A percentile compares a stretch with the other conserved stretches of the same genome.
phyloP scores from a whole-genome alignment of 345 rosid species.

The Lepidium aucheri region DNA sequence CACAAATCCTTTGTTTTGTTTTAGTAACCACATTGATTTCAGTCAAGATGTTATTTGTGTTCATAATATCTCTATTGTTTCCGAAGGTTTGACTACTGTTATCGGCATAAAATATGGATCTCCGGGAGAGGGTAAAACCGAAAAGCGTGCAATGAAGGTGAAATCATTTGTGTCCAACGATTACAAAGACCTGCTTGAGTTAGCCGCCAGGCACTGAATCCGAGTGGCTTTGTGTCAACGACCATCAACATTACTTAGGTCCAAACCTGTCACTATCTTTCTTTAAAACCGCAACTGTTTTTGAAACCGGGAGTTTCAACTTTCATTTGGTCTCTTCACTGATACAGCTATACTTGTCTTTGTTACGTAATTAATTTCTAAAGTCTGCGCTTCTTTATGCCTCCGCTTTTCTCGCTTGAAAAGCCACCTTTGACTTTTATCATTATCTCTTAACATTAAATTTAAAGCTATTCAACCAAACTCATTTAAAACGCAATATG shows the following conservation, averaged over 20 bases:
- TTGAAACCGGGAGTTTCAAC: neutral
- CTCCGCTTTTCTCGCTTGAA: neutral
- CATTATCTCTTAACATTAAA: neutral
- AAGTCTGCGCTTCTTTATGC: neutral
- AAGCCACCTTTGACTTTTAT: neutral
- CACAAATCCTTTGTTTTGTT: neutral
- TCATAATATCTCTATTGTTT: neutral
- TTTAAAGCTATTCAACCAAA: neutral
- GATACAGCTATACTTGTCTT: neutral
- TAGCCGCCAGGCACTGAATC: constrained; percentile 43
- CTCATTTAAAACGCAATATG: too few relatives aligned
- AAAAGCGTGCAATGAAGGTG: constrained; percentile 42
- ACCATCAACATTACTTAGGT: neutral
- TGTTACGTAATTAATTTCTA: neutral
- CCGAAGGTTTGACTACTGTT: constrained; percentile 69
- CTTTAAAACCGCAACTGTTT: constrained; percentile 2
- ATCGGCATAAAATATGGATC: constrained; percentile 73
- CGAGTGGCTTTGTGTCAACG: neutral
- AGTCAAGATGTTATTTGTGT: neutral
- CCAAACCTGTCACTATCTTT: constrained; percentile 8
- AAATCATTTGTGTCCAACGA: constrained; percentile 70
- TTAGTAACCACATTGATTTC: neutral
- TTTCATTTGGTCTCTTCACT: neutral
- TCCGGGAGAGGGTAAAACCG: constrained; percentile 34
- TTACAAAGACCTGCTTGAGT: constrained; percentile 51